Conservation (phyloP, 2,329 filamentous ascomycete species). For the Calonectria naviculata region DNA sequence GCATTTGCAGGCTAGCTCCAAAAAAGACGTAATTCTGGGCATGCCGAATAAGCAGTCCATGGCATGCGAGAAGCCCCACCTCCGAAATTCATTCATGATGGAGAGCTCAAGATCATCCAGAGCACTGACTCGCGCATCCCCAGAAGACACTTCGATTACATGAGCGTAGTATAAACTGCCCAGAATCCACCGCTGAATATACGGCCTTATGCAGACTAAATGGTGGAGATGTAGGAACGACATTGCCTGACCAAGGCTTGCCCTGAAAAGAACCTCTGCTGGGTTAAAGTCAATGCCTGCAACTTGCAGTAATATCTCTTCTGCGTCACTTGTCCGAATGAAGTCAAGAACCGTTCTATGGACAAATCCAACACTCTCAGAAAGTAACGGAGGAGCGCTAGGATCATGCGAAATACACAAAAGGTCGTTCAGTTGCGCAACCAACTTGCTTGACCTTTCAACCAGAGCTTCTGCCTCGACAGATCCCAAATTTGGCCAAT, state of each 20-base stretch:
- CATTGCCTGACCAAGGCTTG: neutral
- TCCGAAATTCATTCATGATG: neutral
- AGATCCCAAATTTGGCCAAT: neutral
- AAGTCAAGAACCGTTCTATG: neutral
- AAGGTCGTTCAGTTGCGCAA: neutral
- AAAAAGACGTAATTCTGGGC: neutral
- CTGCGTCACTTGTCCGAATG: neutral
- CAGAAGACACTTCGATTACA: neutral
- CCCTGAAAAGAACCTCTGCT: neutral
- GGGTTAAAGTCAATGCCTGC: neutral
- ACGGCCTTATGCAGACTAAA: neutral
- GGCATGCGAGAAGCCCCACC: neutral
- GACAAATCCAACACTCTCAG: neutral
- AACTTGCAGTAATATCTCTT: neutral
- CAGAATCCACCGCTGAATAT: neutral
- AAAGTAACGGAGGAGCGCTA: neutral
- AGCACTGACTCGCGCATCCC: neutral
- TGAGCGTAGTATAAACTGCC: neutral
- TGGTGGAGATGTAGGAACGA: neutral
- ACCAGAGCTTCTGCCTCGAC: neutral
- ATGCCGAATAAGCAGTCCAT: neutral
- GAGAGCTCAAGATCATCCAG: neutral
- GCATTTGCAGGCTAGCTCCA: neutral
- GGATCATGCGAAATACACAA: neutral
- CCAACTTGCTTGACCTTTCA: neutral